Conservation (phyloP, 164 flowering plant species). For the Cinnamomum micranthum region DNA sequence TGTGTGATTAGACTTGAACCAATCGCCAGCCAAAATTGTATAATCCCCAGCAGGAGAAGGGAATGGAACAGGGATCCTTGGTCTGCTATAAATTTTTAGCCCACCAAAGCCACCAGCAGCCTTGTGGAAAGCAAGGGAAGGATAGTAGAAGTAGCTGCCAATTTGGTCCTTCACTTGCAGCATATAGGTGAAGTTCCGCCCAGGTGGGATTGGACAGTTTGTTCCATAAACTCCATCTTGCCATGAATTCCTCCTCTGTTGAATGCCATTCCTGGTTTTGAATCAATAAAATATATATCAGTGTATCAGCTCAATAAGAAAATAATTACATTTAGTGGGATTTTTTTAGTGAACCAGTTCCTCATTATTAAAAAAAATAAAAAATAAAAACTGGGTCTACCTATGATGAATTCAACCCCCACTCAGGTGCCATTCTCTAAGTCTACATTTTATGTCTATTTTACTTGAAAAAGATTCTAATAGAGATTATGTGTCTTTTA, state of each 20-base stretch:
- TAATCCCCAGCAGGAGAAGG: constrained; percentile 79
- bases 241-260: constrained; percentile 95
- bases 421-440: too few species aligned
- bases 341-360: too few species aligned
- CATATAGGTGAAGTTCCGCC: constrained; percentile 78
- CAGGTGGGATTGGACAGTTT: constrained; percentile 89
- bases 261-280: constrained; percentile 76
- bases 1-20: constrained; percentile 71
- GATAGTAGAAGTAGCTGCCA: constrained; percentile 86
- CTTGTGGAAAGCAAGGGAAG: constrained; percentile 77
- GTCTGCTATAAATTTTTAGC: constrained; percentile 73
- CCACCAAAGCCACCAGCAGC: constrained; percentile 92
- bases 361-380: too few species aligned
- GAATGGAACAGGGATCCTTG: constrained; percentile 86
- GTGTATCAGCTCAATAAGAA: background rate
- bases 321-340: too few species aligned
- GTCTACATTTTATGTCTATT: too few species aligned
- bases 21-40: constrained; percentile 79
- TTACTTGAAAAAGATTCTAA: too few species aligned
- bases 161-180: constrained; percentile 94
- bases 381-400: too few species aligned
- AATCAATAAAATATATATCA: background rate
- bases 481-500: too few species aligned
- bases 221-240: constrained; percentile 90
- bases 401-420: too few species aligned